These are phyloP conservation scores for Aphanomyces invadans DNA, from an alignment of 352 stramenopile species.

Conservation along the genomic window DNA sequence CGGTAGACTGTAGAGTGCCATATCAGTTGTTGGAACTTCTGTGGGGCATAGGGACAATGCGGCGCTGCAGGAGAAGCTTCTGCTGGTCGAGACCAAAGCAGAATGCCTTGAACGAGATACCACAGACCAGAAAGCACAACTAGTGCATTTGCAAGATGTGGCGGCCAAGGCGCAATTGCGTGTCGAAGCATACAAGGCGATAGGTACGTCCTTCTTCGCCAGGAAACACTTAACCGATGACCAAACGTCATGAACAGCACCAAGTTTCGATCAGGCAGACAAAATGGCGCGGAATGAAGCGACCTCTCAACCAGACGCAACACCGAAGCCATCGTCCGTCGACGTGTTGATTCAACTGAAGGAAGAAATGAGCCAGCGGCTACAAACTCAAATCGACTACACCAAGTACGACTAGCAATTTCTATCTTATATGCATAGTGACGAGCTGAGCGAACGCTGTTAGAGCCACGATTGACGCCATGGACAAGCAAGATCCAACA, in stretches of 20 bases:
- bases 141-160: background rate
- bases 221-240: too few relatives aligned
- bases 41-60: conserved; percentile 13
- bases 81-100: background rate
- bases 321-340: background rate
- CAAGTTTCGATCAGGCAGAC: too few relatives aligned
- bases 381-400: conserved; percentile 10
- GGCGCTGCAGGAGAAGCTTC: background rate
- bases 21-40: too few relatives aligned
- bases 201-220: background rate
- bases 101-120: background rate
- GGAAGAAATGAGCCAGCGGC: conserved; percentile 8
- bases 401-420: background rate
- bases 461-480: conserved; percentile 17
- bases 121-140: background rate
- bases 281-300: too few relatives aligned
- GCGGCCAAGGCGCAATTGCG: conserved; percentile 12
- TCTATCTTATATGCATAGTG: background rate
- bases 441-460: background rate
- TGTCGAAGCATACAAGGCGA: conserved; percentile 3
- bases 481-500: background rate
- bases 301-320: too few relatives aligned
- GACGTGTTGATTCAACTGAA: background rate
- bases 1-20: background rate
- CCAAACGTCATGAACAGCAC: too few relatives aligned